Conservation (phyloP, 257 asterid genomes). For the Gentiana dahurica region DNA sequence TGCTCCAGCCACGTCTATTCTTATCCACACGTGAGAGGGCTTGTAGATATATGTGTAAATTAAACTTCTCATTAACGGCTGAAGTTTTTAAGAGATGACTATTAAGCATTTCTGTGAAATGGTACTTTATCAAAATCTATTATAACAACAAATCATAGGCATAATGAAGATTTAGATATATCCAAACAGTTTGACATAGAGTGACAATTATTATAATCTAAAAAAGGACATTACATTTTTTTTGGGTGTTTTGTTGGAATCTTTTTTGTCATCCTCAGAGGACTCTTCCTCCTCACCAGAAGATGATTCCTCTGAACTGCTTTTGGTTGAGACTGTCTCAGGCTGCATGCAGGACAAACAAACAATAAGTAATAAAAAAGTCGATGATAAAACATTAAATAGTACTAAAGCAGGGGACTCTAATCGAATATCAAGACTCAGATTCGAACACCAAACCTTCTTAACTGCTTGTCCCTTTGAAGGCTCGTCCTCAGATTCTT, state of each 20-base stretch:
- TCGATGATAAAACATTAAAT: no score
- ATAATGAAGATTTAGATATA: not conserved
- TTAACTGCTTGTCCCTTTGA: constrained; percentile 5
- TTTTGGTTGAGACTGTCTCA: constrained; percentile 12
- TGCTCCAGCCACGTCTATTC: no score
- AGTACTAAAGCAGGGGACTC: not conserved
- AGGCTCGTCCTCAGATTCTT: constrained; percentile 22
- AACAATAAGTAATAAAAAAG: not conserved
- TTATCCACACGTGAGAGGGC: not conserved
- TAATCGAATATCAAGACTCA: not conserved
- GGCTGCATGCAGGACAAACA: constrained; percentile 10
- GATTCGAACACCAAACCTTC: constrained; percentile 7
- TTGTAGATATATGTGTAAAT: no score
- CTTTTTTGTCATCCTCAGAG: constrained; percentile 43
- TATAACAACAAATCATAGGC: not conserved
- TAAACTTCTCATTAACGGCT: no score
- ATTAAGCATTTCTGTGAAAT: no score
- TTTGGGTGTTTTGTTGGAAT: constrained; percentile 28
- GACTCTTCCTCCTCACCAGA: constrained; percentile 42
- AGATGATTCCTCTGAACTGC: constrained; percentile 37
- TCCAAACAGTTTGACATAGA: not conserved
- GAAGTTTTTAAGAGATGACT: no score
- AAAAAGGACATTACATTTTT: constrained; percentile 21
- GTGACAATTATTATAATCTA: not conserved
- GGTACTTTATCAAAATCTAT: not conserved